These are phyloP conservation scores for Fusarium setosum DNA, from an alignment of 2,329 filamentous ascomycete genomes.

Conservation along the genomic window DNA sequence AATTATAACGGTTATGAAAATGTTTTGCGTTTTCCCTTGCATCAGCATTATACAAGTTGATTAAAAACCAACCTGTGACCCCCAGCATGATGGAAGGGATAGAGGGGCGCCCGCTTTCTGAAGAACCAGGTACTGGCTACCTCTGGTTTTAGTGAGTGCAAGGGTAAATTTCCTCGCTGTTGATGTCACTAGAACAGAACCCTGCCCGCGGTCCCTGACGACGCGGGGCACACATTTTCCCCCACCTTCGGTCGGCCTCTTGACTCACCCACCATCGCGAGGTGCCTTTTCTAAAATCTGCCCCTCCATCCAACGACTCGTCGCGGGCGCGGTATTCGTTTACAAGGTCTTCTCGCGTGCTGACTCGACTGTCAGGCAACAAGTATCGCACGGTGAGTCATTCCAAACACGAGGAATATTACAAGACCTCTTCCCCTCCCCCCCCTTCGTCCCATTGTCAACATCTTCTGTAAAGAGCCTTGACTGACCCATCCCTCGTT, in stretches of 20 bases:
- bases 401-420: neutral
- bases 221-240: conserved; percentile 41
- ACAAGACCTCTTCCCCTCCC: neutral
- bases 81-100: too few relatives aligned
- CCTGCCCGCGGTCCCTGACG: neutral
- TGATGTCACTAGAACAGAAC: neutral
- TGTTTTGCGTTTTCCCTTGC: too few relatives aligned
- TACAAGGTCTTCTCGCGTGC: conserved; percentile 18
- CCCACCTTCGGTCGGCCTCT: conserved; percentile 33
- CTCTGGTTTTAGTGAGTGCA: neutral
- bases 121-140: neutral
- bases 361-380: conserved; percentile 27
- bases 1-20: too few relatives aligned
- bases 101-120: neutral
- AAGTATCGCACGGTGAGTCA: conserved; percentile 30
- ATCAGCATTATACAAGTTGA: too few relatives aligned
- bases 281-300: conserved; percentile 40
- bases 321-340: conserved; percentile 24
- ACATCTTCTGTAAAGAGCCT: conserved; percentile 1
- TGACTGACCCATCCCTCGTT: conserved; percentile 19
- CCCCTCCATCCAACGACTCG: conserved; percentile 40
- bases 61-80: too few relatives aligned
- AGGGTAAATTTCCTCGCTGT: neutral
- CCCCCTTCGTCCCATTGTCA: neutral
- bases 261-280: conserved; percentile 45